Base-by-base conservation (phyloP, 352 stramenopile species). In the Phytophthora citrophthora region DNA sequence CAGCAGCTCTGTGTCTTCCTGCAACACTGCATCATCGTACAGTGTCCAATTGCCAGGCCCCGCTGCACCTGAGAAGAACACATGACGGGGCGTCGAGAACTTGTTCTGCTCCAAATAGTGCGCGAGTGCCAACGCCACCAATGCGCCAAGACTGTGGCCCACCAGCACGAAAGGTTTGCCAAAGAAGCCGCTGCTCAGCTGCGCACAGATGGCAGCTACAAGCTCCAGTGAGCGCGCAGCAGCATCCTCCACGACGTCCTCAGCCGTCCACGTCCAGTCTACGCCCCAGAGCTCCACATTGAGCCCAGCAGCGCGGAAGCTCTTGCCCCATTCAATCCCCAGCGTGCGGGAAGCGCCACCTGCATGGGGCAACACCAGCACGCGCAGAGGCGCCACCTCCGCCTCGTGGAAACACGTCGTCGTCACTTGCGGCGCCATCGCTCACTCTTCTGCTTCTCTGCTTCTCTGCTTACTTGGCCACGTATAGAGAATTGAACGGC, bases 91-190 rank as follows among this genome's bases (percentile, higher is more conserved):
- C 29, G 76, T 66, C 12, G 81, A 76, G 47, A 88, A 89, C 27
- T 74, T 46, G 34, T 68, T 67, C 13, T 64, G 49, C 11, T 82
- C 63, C 10, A 93, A 72, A 59, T 70, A 63, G 29, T 73, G 68
- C 63, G 81, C 64, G 32, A 93, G 67, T 31, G 74, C 80, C 10
- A 93, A 64, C 38, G 78, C 79, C 39, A 77, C 66, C 20, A 90
- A 59, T 34, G 84, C 81, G n/a, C 84, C 84, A 10, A 93, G 67
- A 60, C 79, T 90, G 68, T 93, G 84, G 49, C 84, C 84, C 23
- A 86, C 36, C 24, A 93, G 49, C 32, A 87, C 79, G 56, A 87
- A 93, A 0, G 74, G 81, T 61, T 93, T 93, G 61, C 87, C 80
- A 52, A 93, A 91, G 68, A 93, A 93, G 38, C 73, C 70, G 46